A percentile compares a stretch with the other conserved stretches of the same genome.
phyloP scores from a whole-genome alignment of 2,329 filamentous ascomycete genomes.

The Phoma sp. region DNA sequence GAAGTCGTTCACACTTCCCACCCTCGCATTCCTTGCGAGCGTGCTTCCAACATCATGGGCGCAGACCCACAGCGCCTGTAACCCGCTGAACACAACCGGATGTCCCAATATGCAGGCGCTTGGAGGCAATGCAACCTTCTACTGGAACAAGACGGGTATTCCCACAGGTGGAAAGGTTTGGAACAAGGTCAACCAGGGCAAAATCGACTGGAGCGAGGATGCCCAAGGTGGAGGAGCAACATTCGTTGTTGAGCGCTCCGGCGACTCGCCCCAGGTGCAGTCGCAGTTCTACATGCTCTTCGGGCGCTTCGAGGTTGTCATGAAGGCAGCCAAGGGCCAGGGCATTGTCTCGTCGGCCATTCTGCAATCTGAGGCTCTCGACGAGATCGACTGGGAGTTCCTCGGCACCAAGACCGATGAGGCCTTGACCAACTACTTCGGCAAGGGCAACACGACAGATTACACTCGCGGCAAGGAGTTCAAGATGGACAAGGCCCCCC shows the following conservation, averaged over 20 bases:
- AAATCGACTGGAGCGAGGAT: conserved; percentile 63
- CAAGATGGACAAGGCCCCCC: conserved; percentile 33
- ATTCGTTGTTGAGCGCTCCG: conserved; percentile 73
- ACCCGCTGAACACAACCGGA: conserved; percentile 70
- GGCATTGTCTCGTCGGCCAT: conserved; percentile 60
- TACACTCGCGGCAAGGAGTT: conserved; percentile 55
- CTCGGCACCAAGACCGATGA: conserved; percentile 47
- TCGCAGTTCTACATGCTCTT: conserved; percentile 64
- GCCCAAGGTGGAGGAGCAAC: conserved; percentile 61
- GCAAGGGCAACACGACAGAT: conserved; percentile 60
- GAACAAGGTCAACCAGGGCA: conserved; percentile 69
- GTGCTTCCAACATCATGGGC: conserved; percentile 60
- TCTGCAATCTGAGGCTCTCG: conserved; percentile 58
- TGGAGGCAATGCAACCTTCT: conserved; percentile 60
- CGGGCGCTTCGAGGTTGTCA: conserved; percentile 56
- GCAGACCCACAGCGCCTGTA: conserved; percentile 79
- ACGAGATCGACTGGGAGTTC: conserved; percentile 62
- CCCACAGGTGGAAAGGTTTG: conserved; percentile 57
- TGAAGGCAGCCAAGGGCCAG: conserved; percentile 56
- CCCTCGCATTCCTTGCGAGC: conserved; percentile 45
- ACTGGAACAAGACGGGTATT: conserved; percentile 60
- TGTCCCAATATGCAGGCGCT: conserved; percentile 77
- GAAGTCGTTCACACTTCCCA: conserved; percentile 43
- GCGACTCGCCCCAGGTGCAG: conserved; percentile 78
- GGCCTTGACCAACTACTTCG: conserved; percentile 61